Conservation (phyloP, 1,139 yeast genomes). For the Yamadazyma conglobata region DNA sequence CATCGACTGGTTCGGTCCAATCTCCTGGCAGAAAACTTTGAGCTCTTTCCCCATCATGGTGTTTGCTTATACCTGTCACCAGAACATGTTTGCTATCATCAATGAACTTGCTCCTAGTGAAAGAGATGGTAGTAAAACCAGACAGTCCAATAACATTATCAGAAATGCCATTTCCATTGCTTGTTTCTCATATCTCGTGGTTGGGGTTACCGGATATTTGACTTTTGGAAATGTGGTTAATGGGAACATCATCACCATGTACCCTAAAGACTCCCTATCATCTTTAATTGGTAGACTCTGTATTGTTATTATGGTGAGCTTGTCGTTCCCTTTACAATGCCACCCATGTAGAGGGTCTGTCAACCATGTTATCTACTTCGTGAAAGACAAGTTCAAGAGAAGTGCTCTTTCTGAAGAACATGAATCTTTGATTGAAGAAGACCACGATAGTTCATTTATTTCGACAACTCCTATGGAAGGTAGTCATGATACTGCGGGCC, state of each 20-base stretch:
- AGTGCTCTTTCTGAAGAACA: conserved; percentile 6
- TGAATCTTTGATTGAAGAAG: conserved; percentile 28
- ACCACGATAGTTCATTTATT: conserved; percentile 36
- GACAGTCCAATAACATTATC: conserved; percentile 54
- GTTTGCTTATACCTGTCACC: conserved; percentile 94
- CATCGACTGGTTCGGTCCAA: conserved; percentile 36
- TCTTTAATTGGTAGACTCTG: conserved; percentile 70
- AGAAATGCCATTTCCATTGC: conserved; percentile 55
- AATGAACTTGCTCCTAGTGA: conserved; percentile 53
- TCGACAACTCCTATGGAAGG: conserved; percentile 51
- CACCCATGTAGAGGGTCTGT: conserved; percentile 76
- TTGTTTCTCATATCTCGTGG: conserved; percentile 61
- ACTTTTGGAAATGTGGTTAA: conserved; percentile 76
- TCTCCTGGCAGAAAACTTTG: conserved; percentile 34
- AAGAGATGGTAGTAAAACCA: conserved; percentile 44
- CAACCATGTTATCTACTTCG: conserved; percentile 60
- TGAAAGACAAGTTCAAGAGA: conserved; percentile 8
- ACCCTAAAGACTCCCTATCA: conserved; percentile 53
- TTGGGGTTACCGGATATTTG: conserved; percentile 81
- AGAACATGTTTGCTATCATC: conserved; percentile 85
- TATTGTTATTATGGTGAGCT: conserved; percentile 63
- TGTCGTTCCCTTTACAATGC: conserved; percentile 72
- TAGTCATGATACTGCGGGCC: conserved; percentile 48
- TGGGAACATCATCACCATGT: conserved; percentile 69
- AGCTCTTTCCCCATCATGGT: conserved; percentile 80